Evolutionary conservation across 176 grass and related monocot genomes (phyloP).

Genomic region (Eleusine indica): DNA sequence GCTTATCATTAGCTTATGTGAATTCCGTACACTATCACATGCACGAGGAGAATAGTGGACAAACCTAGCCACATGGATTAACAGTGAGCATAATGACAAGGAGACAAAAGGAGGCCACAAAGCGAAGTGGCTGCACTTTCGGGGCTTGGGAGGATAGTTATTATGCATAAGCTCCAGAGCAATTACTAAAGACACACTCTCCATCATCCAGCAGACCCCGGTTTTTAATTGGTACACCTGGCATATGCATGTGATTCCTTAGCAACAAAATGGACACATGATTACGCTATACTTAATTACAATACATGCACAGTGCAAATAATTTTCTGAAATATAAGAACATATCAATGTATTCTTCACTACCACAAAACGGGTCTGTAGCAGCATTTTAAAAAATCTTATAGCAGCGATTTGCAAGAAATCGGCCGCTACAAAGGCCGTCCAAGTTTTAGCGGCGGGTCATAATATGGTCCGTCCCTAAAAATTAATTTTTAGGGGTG

Average conservation of each 20-base stretch:
- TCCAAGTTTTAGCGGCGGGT: too few species aligned
- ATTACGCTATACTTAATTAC: not conserved
- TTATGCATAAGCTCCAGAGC: conserved; percentile 37
- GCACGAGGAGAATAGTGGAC: conserved; percentile 2
- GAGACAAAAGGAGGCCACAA: conserved; percentile 20
- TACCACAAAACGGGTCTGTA: too few species aligned
- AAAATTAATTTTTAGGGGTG: too few species aligned
- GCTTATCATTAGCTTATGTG: not conserved
- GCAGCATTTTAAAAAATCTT: too few species aligned
- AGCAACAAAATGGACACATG: not conserved
- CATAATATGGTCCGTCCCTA: too few species aligned
- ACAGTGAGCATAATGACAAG: conserved; percentile 32
- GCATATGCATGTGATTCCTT: not conserved
- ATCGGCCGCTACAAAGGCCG: too few species aligned
- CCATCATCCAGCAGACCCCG: not conserved
- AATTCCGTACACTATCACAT: not conserved
- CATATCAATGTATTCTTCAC: not conserved
- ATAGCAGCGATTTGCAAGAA: too few species aligned
- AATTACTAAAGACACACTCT: conserved; percentile 7
- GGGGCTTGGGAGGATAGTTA: not conserved
- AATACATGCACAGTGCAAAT: not conserved
- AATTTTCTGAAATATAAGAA: not conserved
- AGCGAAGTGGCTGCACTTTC: conserved; percentile 31
- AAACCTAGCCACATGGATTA: conserved; percentile 38
- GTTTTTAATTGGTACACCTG: not conserved